Evolutionary conservation across 495 filamentous ascomycete species (phyloP).

Genomic region (Trichocladium uniseriatum): DNA sequence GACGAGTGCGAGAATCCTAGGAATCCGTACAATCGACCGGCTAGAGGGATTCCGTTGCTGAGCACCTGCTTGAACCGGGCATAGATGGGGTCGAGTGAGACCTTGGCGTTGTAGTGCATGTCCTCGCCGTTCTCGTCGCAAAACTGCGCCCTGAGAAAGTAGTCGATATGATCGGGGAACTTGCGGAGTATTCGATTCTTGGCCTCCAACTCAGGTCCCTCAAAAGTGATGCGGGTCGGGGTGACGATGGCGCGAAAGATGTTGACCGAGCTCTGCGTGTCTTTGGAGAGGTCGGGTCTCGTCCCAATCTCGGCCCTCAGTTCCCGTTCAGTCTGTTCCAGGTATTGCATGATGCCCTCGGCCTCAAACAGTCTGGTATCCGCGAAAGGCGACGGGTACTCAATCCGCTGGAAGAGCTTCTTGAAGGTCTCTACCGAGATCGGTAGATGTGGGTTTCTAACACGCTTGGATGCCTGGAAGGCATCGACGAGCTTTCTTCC

Average conservation of each 20-base stretch:
- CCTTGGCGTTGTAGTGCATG: constrained; percentile 45
- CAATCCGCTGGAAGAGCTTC: constrained; percentile 39
- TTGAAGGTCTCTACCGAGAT: constrained; percentile 40
- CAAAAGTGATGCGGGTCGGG: constrained; percentile 54
- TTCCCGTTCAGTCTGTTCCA: constrained; percentile 32
- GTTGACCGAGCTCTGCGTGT: constrained; percentile 23
- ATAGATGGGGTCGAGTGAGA: constrained; percentile 47
- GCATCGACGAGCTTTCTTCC: constrained; percentile 13
- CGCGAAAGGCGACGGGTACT: constrained; percentile 41
- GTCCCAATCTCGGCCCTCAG: constrained; percentile 24
- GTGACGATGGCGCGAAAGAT: constrained; percentile 57
- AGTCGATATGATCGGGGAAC: constrained; percentile 51
- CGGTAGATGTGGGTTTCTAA: constrained; percentile 10
- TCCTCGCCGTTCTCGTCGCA: constrained; percentile 62
- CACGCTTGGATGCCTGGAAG: constrained; percentile 5
- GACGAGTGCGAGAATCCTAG: constrained; percentile 79
- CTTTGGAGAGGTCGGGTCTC: constrained; percentile 15
- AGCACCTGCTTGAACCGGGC: constrained; percentile 52
- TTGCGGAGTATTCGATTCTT: constrained; percentile 68
- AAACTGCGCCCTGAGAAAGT: constrained; percentile 59
- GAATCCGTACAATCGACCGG: constrained; percentile 54
- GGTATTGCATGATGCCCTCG: constrained; percentile 32
- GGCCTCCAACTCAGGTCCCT: constrained; percentile 60
- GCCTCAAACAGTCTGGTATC: constrained; percentile 37
- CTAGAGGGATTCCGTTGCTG: constrained; percentile 51